Percentiles rank a stretch among this genome's conserved stretches.
These are phyloP conservation scores for Penicillium sp. DNA, from an alignment of 2,329 filamentous ascomycete species.

Conservation along the genomic window DNA sequence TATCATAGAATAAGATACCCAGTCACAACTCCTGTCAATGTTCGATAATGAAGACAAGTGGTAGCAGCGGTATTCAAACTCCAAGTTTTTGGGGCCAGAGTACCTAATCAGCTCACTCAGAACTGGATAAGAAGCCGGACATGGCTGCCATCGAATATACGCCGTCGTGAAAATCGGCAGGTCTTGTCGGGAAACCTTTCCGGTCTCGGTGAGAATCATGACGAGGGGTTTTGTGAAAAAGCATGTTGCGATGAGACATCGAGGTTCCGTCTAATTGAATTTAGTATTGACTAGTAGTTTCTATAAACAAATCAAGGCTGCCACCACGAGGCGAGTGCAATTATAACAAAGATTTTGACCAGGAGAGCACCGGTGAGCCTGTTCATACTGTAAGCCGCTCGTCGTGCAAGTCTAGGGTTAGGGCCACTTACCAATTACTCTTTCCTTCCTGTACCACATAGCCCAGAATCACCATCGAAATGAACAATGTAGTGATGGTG, in stretches of 20 bases:
- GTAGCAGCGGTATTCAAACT: background rate
- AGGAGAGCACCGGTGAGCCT: background rate
- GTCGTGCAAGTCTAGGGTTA: background rate
- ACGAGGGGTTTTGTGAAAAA: too few species aligned
- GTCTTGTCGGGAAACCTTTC: too few species aligned
- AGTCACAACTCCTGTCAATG: constrained; percentile 10
- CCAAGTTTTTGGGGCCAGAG: too few species aligned
- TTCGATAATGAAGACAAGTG: background rate
- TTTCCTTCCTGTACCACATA: background rate
- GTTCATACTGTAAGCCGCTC: background rate
- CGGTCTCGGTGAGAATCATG: too few species aligned
- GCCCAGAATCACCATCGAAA: background rate
- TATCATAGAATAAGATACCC: constrained; percentile 21
- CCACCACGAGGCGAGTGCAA: background rate
- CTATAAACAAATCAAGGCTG: background rate
- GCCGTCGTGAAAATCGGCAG: too few species aligned
- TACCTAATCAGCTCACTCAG: too few species aligned
- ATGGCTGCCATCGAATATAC: too few species aligned
- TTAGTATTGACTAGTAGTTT: too few species aligned
- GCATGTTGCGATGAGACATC: too few species aligned
- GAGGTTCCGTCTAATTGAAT: too few species aligned
- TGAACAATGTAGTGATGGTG: background rate
- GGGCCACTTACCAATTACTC: background rate
- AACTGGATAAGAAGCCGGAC: too few species aligned
- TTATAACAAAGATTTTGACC: background rate